Base-by-base conservation (phyloP, 805 yeast genomes). In the Suhomyces sp. region DNA sequence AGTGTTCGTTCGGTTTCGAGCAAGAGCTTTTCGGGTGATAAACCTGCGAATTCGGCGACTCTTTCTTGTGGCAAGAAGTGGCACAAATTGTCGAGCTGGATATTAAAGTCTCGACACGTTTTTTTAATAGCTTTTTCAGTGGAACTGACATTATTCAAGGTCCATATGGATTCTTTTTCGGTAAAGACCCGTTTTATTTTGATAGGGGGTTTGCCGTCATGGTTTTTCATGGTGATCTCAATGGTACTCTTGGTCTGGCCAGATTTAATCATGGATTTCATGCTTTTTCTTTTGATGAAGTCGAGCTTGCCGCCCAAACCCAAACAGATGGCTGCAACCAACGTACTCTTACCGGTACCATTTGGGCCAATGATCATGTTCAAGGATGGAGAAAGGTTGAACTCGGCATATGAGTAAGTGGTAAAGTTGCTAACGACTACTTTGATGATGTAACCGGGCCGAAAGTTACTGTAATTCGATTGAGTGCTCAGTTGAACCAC, bases 291-390 rank as follows among this genome's bases (percentile, higher is more conserved):
- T 4, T 94, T 96, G 54, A 92, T 80, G 44, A 84, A 72, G 40
- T 82, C 88, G 22, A 88, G 79, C 62, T 81, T 83, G 1, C 97
- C 98, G 1, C 87, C 93, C 15, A 94, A 71, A 0, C 97, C 96
- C 33, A 94, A 74, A 64, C 96, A 93, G 0, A 93, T 82, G 0
- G 97, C 98, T 55, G 97, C 89, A 4, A 94, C 92, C 61, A 94
- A 82, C 0, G 98, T 90, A 38, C 94, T 86, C 63, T 94, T 94
- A 6, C 99, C 99, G 0, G 96, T 83, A 35, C 99, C 99, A 66
- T 94, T 94, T 10, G 97, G 97, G 0, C 97, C 99, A 50, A 94
- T 87, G 53, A 94, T 88, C 86, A 94, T 83, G 65, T 94, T 94
- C 64, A 94, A 76, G 1, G 86, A 77, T 0, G 97, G 97, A 0